These are phyloP conservation scores for Calonectria hongkongensis DNA, from an alignment of 2,329 filamentous ascomycete species.

Conservation along the genomic window DNA sequence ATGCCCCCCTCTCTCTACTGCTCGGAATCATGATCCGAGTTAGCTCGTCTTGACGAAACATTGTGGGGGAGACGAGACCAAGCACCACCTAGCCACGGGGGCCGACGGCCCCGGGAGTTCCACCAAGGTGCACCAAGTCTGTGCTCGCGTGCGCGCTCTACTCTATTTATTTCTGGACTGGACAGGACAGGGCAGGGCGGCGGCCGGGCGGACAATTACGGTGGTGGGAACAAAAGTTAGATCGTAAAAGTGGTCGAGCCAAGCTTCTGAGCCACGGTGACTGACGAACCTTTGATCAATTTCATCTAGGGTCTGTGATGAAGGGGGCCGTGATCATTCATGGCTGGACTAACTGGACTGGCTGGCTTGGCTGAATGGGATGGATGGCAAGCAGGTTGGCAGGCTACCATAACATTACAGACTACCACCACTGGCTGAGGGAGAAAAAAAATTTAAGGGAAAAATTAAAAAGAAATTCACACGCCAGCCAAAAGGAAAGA, in stretches of 20 bases:
- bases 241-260: neutral
- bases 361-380: no score
- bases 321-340: no score
- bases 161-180: slow-evolving; percentile 20
- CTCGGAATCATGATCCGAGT: slow-evolving; percentile 4
- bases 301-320: no score
- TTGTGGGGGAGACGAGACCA: slow-evolving; percentile 19
- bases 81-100: neutral
- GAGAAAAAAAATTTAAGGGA: neutral
- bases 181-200: neutral
- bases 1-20: neutral
- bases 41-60: slow-evolving; percentile 25
- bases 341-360: no score
- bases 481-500: neutral
- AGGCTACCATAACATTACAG: no score
- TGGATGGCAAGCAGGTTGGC: no score
- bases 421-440: no score
- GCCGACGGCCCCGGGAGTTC: slow-evolving; percentile 14
- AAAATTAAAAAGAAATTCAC: neutral
- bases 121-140: slow-evolving; percentile 19
- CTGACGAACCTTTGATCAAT: no score
- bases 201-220: neutral
- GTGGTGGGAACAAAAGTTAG: neutral
- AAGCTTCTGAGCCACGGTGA: neutral
- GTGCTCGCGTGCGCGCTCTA: slow-evolving; percentile 13